Evolutionary conservation across 345 rosid genomes (phyloP), one percentile per base, ranked within the genome.

Genomic region (Arabidopsis thaliana): DNA sequence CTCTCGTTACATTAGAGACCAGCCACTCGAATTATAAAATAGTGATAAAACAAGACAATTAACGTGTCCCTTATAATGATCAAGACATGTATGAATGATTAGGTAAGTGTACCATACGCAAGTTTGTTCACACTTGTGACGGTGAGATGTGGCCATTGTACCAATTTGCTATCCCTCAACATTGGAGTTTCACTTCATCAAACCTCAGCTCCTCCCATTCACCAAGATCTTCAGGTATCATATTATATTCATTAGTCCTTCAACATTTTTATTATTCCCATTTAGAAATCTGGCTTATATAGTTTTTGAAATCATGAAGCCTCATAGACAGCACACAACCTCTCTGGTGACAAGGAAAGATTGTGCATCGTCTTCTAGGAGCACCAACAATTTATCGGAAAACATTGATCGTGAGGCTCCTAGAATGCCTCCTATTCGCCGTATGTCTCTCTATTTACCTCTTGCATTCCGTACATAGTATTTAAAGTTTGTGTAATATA

Each of bases 141-240:
- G 8, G 98, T 95, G 24, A 84, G 98, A 82, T 95, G 99, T 75
- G 99, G 99, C 72, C 89, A 92, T 67, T 95, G 99, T 69, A 84
- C 91, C 66, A 95, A 90, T 86, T 67, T 92, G 83, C 88, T 95
- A 45, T 84, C 93, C 40, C 93, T 95, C 50, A 89, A 82, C 86
- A 87, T 87, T 89, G 98, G 86, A 61, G 86, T 76, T 81, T 82
- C 91, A 40, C 80, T 84, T 74, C 93, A 86, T 69, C 81, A 71
- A 71, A 23, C 34, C 28, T 45, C 82, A 45, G 58, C 88, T 56
- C 13, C 66, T 79, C 88, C 92, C 62, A 71, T 56, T 69, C 96
- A 85, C 66, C 88, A 85, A 73, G 86, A 80, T 53, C 84, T 67
- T 41, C 89, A 84, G 84, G 90, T 87, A 82, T 38, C 59, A 20